Evolutionary conservation across 257 asterid genomes (phyloP).

Genomic region (Petunia axillaris): DNA sequence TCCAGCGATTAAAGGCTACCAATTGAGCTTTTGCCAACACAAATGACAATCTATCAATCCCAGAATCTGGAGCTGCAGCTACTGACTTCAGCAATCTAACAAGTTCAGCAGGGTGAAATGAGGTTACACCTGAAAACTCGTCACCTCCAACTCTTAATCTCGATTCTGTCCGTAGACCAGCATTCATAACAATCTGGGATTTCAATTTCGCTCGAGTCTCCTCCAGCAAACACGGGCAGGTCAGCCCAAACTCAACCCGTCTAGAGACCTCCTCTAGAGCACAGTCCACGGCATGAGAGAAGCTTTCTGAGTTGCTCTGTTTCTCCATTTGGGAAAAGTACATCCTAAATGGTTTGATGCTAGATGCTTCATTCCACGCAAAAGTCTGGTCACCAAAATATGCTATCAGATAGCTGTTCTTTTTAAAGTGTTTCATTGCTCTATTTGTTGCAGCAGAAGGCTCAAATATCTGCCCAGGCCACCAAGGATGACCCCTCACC

Average conservation of each 20-base stretch:
- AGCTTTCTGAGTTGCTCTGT: slow-evolving; percentile 51
- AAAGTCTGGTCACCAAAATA: slow-evolving; percentile 83
- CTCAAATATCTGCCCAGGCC: slow-evolving; percentile 87
- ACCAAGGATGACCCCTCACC: slow-evolving; percentile 93
- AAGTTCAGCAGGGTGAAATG: slow-evolving; percentile 51
- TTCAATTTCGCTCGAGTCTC: slow-evolving; percentile 45
- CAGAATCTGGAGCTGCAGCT: slow-evolving; percentile 51
- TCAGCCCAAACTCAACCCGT: slow-evolving; percentile 64
- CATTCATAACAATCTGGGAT: slow-evolving; percentile 46
- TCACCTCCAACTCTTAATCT: slow-evolving; percentile 49
- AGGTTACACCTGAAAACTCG: slow-evolving; percentile 37
- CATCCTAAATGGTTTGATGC: slow-evolving; percentile 58
- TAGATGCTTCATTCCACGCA: slow-evolving; percentile 78
- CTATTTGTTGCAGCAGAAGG: slow-evolving; percentile 65
- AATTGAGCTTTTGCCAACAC: slow-evolving; percentile 52
- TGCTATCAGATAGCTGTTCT: slow-evolving; percentile 58
- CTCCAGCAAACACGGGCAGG: slow-evolving; percentile 64
- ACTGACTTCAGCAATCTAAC: slow-evolving; percentile 45
- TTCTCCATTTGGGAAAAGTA: slow-evolving; percentile 63
- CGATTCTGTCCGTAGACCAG: slow-evolving; percentile 52
- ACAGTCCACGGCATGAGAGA: slow-evolving; percentile 54
- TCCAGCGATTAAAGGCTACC: slow-evolving; percentile 66
- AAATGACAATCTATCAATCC: slow-evolving; percentile 46
- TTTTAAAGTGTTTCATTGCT: slow-evolving; percentile 52
- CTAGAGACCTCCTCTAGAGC: slow-evolving; percentile 66